Percentiles rank a stretch among this genome's conserved stretches.
Evolutionary conservation across 805 yeast species (phyloP).

Genomic region (Candida tibetensis): DNA sequence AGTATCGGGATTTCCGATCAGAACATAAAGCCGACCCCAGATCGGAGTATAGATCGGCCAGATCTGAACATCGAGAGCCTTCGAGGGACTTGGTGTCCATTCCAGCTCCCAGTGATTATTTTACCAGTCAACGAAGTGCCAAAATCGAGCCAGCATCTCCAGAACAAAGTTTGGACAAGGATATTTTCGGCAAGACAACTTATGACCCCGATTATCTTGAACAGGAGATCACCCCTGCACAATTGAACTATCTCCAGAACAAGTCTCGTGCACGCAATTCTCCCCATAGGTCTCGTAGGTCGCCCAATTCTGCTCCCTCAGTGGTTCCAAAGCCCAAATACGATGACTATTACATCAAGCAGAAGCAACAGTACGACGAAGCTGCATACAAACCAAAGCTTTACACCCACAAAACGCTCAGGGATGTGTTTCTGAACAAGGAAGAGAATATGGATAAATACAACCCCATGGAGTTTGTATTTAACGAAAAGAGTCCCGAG

Average conservation of each 20-base stretch:
- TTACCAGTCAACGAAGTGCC: too few relatives aligned
- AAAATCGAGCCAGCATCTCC: too few relatives aligned
- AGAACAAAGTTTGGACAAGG: too few relatives aligned
- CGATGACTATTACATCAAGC: conserved; percentile 36
- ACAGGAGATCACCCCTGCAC: conserved; percentile 40
- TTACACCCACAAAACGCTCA: conserved; percentile 40
- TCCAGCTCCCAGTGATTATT: too few relatives aligned
- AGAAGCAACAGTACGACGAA: conserved; percentile 33
- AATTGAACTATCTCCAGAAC: conserved; percentile 25
- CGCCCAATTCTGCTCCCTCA: too few relatives aligned
- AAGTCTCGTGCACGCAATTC: background rate
- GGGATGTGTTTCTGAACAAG: conserved; percentile 33
- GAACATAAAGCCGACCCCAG: background rate
- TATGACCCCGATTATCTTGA: conserved; percentile 24
- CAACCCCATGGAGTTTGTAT: conserved; percentile 42
- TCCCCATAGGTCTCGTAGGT: too few relatives aligned
- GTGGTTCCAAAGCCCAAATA: conserved; percentile 8
- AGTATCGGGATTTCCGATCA: too few relatives aligned
- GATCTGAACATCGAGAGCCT: too few relatives aligned
- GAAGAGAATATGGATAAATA: conserved; percentile 28
- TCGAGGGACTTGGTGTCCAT: too few relatives aligned
- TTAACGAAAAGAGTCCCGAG: conserved; percentile 23
- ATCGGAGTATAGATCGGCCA: too few relatives aligned
- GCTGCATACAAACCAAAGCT: conserved; percentile 33
- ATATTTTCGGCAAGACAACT: background rate